These are phyloP conservation scores for Daldinia concentrica DNA, from an alignment of 495 filamentous ascomycete species.

Conservation along the genomic window DNA sequence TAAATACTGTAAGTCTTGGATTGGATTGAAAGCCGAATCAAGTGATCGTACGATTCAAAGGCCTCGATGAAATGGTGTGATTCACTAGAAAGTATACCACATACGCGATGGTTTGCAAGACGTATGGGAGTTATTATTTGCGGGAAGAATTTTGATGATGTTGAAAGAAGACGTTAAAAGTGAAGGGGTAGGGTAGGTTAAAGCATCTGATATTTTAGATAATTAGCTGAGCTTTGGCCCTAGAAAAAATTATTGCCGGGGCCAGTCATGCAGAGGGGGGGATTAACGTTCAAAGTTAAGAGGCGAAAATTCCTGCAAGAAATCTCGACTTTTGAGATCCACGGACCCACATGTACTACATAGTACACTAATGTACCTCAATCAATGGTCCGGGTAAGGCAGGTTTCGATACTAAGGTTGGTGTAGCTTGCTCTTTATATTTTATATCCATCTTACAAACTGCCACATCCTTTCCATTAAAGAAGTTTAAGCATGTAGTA, in stretches of 20 bases:
- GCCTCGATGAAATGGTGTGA: background rate
- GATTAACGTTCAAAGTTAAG: constrained; percentile 24
- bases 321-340: constrained; percentile 29
- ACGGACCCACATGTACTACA: constrained; percentile 14
- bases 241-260: constrained; percentile 34
- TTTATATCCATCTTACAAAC: background rate
- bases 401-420: background rate
- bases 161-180: constrained; percentile 5
- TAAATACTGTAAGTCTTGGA: background rate
- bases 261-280: constrained; percentile 31
- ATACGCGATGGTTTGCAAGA: background rate
- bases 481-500: too few relatives aligned
- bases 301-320: constrained; percentile 39
- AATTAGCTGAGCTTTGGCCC: constrained; percentile 24
- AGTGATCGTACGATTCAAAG: background rate
- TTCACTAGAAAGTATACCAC: background rate
- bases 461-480: background rate
- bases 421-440: background rate
- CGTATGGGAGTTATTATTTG: background rate
- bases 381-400: background rate
- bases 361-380: background rate
- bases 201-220: constrained; percentile 24
- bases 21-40: constrained; percentile 6
- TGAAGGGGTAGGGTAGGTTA: background rate
- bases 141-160: constrained; percentile 6